phyloP scores from a whole-genome alignment of 164 flowering plant genomes.

The Houttuynia cordata region DNA sequence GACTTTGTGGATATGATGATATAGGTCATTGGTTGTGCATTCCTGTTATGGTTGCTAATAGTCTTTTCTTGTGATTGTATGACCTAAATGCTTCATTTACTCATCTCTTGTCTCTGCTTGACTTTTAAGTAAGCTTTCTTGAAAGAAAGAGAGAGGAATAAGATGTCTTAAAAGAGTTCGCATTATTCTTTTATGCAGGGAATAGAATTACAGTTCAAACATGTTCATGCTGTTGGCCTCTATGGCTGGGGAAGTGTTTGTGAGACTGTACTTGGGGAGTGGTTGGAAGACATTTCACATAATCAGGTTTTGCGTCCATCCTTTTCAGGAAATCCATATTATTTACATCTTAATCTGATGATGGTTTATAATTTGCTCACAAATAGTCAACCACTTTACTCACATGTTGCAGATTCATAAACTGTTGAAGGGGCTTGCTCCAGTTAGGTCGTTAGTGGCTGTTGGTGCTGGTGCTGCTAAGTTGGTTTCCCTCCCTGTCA shows the following conservation, averaged over 20 bases:
- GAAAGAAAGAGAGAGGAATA: not conserved
- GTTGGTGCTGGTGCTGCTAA: constrained; percentile 93
- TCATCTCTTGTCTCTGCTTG: not conserved
- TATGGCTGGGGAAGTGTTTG: constrained; percentile 84
- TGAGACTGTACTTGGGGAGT: constrained; percentile 75
- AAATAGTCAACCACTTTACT: not conserved
- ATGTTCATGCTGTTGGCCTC: constrained; percentile 73
- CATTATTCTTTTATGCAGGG: constrained; percentile 45
- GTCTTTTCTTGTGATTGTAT: no score
- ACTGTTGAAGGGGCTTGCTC: constrained; percentile 70
- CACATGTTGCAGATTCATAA: constrained; percentile 44
- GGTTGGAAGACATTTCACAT: constrained; percentile 95
- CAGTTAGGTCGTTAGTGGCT: constrained; percentile 69
- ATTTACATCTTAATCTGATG: not conserved
- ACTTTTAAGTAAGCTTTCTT: not conserved
- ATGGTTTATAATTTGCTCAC: not conserved
- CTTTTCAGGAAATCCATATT: not conserved
- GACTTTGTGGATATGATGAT: no score
- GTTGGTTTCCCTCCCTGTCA: constrained; percentile 72
- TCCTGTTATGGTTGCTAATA: no score
- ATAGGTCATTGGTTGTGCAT: no score
- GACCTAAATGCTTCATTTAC: no score
- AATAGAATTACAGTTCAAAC: constrained; percentile 80
- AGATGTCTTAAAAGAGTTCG: not conserved
- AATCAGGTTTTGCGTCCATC: constrained; percentile 62